These are phyloP conservation scores for Misopates orontium DNA, from an alignment of 257 asterid species.

Conservation along the genomic window DNA sequence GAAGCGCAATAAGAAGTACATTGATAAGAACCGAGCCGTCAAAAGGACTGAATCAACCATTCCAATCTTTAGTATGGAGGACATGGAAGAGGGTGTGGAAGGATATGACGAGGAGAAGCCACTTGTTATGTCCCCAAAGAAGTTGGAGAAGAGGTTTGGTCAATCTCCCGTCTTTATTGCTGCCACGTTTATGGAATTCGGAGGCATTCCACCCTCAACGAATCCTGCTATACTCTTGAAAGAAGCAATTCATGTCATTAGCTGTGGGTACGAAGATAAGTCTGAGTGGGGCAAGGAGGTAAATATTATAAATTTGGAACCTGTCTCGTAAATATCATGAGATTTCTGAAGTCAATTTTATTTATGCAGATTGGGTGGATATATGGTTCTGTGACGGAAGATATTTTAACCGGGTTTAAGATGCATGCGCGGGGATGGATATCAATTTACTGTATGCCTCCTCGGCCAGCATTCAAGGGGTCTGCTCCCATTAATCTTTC, in stretches of 20 bases:
- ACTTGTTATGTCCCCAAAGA: constrained; percentile 88
- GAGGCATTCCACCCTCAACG: constrained; percentile 89
- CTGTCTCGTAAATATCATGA: too few relatives aligned
- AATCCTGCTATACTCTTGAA: constrained; percentile 78
- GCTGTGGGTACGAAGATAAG: constrained; percentile 96
- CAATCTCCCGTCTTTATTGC: constrained; percentile 93
- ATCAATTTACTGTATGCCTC: constrained; percentile 58
- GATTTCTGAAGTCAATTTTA: too few relatives aligned
- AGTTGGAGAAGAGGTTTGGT: constrained; percentile 92
- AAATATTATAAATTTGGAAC: too few relatives aligned
- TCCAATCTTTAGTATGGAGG: constrained; percentile 47
- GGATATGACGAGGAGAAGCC: constrained; percentile 90
- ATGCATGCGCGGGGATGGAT: constrained; percentile 69
- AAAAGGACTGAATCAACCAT: constrained; percentile 46
- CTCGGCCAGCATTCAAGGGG: constrained; percentile 60
- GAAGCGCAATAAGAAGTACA: constrained; percentile 48
- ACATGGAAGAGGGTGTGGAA: constrained; percentile 48
- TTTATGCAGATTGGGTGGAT: constrained; percentile 57
- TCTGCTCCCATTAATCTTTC: constrained; percentile 63
- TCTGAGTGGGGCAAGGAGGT: constrained; percentile 99
- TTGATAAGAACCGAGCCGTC: constrained; percentile 37
- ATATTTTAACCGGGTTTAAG: constrained; percentile 56
- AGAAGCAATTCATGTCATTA: constrained; percentile 97
- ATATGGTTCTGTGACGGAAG: constrained; percentile 57
- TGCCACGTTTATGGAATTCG: constrained; percentile 87